Conservation (phyloP, 2,329 filamentous ascomycete species). For the Arthroderma uncinatum region DNA sequence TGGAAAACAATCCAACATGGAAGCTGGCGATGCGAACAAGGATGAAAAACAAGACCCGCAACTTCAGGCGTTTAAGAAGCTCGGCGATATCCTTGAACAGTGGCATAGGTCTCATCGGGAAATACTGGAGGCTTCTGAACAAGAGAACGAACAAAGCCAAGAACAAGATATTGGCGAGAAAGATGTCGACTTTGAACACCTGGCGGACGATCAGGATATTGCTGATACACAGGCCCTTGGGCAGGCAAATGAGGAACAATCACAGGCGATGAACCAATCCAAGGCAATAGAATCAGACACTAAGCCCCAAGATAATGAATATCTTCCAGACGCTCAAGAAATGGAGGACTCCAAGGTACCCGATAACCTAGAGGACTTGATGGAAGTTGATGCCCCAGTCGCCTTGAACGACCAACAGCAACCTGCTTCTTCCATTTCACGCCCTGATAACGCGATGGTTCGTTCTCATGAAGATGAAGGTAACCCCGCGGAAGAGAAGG, state of each 20-base stretch:
- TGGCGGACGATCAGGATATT: slow-evolving; percentile 68
- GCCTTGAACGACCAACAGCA: slow-evolving; percentile 28
- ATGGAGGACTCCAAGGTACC: slow-evolving; percentile 27
- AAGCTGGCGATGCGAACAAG: slow-evolving; percentile 28
- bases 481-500: slow-evolving; percentile 34
- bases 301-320: slow-evolving; percentile 42
- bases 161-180: slow-evolving; percentile 57
- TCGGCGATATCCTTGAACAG: slow-evolving; percentile 82
- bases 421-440: slow-evolving; percentile 12
- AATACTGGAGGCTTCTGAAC: slow-evolving; percentile 53
- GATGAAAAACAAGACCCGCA: slow-evolving; percentile 31
- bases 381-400: slow-evolving; percentile 28
- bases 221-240: slow-evolving; percentile 89
- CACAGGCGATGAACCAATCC: slow-evolving; percentile 70
- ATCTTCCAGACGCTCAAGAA: slow-evolving; percentile 45
- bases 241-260: slow-evolving; percentile 76
- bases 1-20: slow-evolving; percentile 18
- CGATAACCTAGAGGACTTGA: slow-evolving; percentile 41
- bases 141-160: slow-evolving; percentile 44
- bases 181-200: slow-evolving; percentile 81
- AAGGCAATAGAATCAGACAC: slow-evolving; percentile 70
- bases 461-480: slow-evolving; percentile 20
- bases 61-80: slow-evolving; percentile 75
- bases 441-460: slow-evolving; percentile 23
- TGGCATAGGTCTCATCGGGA: slow-evolving; percentile 85